Percentiles rank a stretch among this genome's conserved stretches.
Evolutionary conservation across 257 asterid species (phyloP).

Genomic region (Solanum medicagineum): DNA sequence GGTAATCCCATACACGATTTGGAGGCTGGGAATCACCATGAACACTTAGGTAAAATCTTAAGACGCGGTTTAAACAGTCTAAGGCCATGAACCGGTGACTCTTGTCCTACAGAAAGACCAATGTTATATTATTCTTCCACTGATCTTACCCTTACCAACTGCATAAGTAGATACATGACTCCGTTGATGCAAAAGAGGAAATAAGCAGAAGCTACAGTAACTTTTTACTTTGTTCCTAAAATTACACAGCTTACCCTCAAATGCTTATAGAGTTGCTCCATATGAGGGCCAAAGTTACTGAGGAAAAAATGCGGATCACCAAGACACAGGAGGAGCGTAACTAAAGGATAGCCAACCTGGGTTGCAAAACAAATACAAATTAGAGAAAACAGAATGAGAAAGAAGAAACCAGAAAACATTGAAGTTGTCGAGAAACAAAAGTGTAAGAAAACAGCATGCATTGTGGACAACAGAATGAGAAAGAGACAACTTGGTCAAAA

Average conservation of each 20-base stretch:
- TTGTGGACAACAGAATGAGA: background rate
- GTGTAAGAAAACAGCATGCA: background rate
- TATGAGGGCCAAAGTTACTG: slow-evolving; percentile 78
- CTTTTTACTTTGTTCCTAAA: background rate
- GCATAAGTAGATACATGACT: background rate
- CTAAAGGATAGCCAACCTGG: slow-evolving; percentile 97
- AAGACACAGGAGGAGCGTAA: slow-evolving; percentile 93
- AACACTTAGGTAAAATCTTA: slow-evolving; percentile 89
- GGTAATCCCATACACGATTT: slow-evolving; percentile 96
- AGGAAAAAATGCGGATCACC: slow-evolving; percentile 91
- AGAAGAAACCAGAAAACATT: background rate
- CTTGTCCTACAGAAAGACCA: slow-evolving; percentile 60
- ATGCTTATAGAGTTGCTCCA: slow-evolving; percentile 96
- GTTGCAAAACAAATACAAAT: background rate
- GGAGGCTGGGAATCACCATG: slow-evolving; percentile 92
- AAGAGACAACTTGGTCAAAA: background rate
- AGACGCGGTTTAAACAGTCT: slow-evolving; percentile 87
- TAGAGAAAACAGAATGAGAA: background rate
- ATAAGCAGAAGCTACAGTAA: background rate
- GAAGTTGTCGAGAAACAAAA: background rate
- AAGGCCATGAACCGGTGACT: slow-evolving; percentile 97
- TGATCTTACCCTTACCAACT: background rate
- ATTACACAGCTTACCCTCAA: slow-evolving; percentile 42
- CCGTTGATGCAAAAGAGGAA: background rate
- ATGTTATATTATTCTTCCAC: background rate